These are phyloP conservation scores for Phoma sp. DNA, from an alignment of 2,329 filamentous ascomycete species.

Conservation along the genomic window DNA sequence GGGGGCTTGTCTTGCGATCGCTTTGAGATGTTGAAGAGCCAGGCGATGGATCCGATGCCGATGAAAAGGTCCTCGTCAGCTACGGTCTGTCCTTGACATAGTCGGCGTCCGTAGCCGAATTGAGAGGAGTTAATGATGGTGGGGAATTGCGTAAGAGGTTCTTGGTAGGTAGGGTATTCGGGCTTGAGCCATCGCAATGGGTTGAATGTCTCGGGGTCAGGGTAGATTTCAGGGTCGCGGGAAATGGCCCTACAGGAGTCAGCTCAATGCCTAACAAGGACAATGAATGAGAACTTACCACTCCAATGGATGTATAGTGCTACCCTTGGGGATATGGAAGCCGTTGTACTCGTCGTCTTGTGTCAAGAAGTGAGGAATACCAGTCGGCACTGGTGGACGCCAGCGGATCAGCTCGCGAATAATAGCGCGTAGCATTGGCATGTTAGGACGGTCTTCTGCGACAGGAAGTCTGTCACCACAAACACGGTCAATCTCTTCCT, in stretches of 20 bases:
- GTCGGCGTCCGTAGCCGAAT: slow-evolving; percentile 62
- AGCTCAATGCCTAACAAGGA: slow-evolving; percentile 5
- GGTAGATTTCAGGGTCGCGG: slow-evolving; percentile 59
- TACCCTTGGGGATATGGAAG: slow-evolving; percentile 64
- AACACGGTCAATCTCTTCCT: slow-evolving; percentile 50
- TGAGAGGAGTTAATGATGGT: slow-evolving; percentile 61
- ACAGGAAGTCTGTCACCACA: slow-evolving; percentile 48
- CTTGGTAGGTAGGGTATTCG: slow-evolving; percentile 60
- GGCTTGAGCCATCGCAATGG: slow-evolving; percentile 67
- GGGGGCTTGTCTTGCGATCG: slow-evolving; percentile 20
- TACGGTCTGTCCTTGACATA: slow-evolving; percentile 52
- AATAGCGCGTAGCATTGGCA: slow-evolving; percentile 49
- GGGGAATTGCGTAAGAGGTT: slow-evolving; percentile 58
- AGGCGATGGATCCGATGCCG: slow-evolving; percentile 53
- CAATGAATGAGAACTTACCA: slow-evolving; percentile 42
- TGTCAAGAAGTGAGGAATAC: slow-evolving; percentile 61
- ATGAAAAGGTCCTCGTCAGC: slow-evolving; percentile 52
- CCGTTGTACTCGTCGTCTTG: slow-evolving; percentile 64
- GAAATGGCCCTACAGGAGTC: slow-evolving; percentile 55
- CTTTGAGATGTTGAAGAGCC: slow-evolving; percentile 52
- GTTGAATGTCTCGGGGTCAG: slow-evolving; percentile 72
- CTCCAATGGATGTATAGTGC: slow-evolving; percentile 52
- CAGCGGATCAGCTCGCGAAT: slow-evolving; percentile 52
- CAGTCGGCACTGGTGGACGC: slow-evolving; percentile 53
- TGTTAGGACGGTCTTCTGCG: slow-evolving; percentile 47